These are phyloP conservation scores for Sarocladium strictum DNA, from an alignment of 2,329 filamentous ascomycete species.

Conservation along the genomic window DNA sequence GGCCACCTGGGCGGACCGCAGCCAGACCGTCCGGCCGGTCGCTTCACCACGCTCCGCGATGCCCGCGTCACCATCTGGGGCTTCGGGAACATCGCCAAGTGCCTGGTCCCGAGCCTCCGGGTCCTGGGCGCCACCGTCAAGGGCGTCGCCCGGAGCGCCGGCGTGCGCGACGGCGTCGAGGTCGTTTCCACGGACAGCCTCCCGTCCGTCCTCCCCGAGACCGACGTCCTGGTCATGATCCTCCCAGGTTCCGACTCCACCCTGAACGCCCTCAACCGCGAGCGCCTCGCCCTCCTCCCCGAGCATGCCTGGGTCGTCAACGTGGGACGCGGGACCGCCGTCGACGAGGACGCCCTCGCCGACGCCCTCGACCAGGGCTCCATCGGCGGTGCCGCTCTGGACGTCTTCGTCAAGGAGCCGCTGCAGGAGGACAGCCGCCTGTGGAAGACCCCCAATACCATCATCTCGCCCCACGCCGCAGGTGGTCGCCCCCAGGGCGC, in stretches of 20 bases:
- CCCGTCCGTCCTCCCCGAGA: slow-evolving; percentile 44
- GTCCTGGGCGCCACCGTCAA: slow-evolving; percentile 51
- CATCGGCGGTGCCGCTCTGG: slow-evolving; percentile 43
- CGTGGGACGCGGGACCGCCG: slow-evolving; percentile 41
- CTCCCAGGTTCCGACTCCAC: slow-evolving; percentile 54
- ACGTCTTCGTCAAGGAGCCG: slow-evolving; percentile 42
- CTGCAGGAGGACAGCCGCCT: slow-evolving; percentile 36
- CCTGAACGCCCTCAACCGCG: slow-evolving; percentile 46
- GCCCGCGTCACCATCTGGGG: slow-evolving; percentile 58
- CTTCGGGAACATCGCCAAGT: slow-evolving; percentile 61
- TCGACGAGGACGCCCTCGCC: slow-evolving; percentile 44
- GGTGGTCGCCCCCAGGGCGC: slow-evolving; percentile 55
- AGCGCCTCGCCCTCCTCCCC: slow-evolving; percentile 46
- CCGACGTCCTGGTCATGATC: slow-evolving; percentile 64
- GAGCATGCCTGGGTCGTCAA: slow-evolving; percentile 52
- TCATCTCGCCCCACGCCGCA: slow-evolving; percentile 53
- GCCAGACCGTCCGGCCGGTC: slow-evolving; percentile 34
- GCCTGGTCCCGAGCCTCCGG: slow-evolving; percentile 47
- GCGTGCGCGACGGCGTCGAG: slow-evolving; percentile 53
- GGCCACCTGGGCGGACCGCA: slow-evolving; percentile 55
- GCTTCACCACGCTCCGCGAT: slow-evolving; percentile 56
- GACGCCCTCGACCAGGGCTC: slow-evolving; percentile 35
- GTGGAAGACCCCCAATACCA: slow-evolving; percentile 45
- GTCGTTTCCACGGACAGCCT: slow-evolving; percentile 50
- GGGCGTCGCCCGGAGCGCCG: slow-evolving; percentile 50